Conservation (phyloP, 345 rosid genomes). For the Laguncularia racemosa region DNA sequence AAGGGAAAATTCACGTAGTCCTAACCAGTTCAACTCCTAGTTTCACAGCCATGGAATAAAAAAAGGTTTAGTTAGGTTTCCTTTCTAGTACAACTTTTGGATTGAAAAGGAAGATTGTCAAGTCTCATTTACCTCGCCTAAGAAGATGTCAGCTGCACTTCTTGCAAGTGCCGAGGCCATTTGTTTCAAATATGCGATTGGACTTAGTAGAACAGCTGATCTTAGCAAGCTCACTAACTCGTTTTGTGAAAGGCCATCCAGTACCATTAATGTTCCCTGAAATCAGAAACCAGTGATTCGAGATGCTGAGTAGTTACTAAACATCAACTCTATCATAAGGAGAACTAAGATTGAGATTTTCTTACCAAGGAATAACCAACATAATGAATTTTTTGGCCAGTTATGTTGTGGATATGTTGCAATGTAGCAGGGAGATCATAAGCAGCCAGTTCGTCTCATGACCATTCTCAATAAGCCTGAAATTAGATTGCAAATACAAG, state of each 20-base stretch:
- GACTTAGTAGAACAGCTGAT: slow-evolving; percentile 34
- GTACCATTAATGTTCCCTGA: slow-evolving; percentile 35
- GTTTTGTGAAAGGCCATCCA: slow-evolving; percentile 30
- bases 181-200: slow-evolving; percentile 31
- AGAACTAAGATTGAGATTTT: neutral
- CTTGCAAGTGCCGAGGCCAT: slow-evolving; percentile 15
- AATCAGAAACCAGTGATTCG: neutral
- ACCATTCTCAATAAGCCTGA: slow-evolving; percentile 39
- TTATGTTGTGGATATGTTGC: slow-evolving; percentile 16
- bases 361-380: slow-evolving; percentile 33
- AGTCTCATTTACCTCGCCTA: slow-evolving; percentile 20
- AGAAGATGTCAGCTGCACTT: slow-evolving; percentile 20
- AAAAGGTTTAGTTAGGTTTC: neutral
- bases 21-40: slow-evolving; percentile 36
- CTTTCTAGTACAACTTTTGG: no score
- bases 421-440: slow-evolving; percentile 22
- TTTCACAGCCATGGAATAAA: neutral
- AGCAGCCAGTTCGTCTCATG: slow-evolving; percentile 28
- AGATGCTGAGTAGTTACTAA: no score
- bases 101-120: neutral
- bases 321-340: no score
- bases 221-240: slow-evolving; percentile 18
- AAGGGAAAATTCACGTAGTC: no score
- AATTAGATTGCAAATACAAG: neutral
- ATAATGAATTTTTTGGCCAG: slow-evolving; percentile 31